These are phyloP conservation scores for Anethum foeniculum DNA, from an alignment of 140 eudicot species.

Conservation along the genomic window DNA sequence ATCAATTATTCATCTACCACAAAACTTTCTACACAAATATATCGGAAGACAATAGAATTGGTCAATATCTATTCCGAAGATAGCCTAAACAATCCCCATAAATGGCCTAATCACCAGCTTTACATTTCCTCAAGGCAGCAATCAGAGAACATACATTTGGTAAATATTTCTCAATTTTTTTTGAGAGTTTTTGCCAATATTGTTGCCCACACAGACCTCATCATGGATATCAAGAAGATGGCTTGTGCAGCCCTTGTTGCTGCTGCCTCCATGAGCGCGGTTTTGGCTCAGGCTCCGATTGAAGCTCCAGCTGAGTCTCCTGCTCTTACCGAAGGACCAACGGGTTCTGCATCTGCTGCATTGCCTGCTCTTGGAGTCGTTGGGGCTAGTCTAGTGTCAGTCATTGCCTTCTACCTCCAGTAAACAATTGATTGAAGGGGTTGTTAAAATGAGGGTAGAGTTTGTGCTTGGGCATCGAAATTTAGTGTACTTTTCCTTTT, in stretches of 20 bases:
- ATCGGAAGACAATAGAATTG: background rate
- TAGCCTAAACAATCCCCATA: background rate
- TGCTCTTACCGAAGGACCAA: background rate
- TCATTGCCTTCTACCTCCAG: slow-evolving; percentile 3
- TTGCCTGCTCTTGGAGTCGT: slow-evolving; percentile 10
- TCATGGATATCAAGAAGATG: slow-evolving; percentile 16
- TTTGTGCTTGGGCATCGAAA: slow-evolving; percentile 2
- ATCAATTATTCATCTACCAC: background rate
- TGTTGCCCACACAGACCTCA: background rate
- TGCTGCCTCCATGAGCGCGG: slow-evolving; percentile 12
- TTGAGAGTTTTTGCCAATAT: slow-evolving; percentile 5
- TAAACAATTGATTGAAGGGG: background rate
- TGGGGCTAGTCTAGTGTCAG: slow-evolving; percentile 9
- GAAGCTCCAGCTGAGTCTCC: slow-evolving; percentile 8
- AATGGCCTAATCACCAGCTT: background rate
- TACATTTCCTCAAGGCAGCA: background rate
- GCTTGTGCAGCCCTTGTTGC: slow-evolving; percentile 16
- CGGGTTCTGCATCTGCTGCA: background rate
- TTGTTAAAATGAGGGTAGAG: background rate
- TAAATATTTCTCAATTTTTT: slow-evolving; percentile 2
- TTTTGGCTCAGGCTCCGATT: slow-evolving; percentile 9
- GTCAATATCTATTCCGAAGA: background rate
- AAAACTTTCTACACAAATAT: background rate
- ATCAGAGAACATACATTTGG: slow-evolving; percentile 1
- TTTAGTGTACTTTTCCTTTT: background rate